phyloP scores from a whole-genome alignment of 2,329 filamentous ascomycete species.

The Scedosporium aurantiacum region DNA sequence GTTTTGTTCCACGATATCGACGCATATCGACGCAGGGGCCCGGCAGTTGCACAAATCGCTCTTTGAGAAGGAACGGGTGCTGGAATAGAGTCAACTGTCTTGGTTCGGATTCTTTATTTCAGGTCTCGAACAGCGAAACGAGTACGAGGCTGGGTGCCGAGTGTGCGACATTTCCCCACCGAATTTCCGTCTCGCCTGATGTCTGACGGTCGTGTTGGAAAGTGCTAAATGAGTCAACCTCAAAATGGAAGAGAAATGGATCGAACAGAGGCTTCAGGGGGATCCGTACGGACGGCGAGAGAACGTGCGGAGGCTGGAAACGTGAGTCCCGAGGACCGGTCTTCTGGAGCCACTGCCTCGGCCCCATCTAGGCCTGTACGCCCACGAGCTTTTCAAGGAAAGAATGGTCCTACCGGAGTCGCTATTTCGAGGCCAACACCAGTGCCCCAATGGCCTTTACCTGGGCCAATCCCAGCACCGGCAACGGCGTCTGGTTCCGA shows the following conservation, averaged over 20 bases:
- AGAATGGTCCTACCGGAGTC: slow-evolving; percentile 23
- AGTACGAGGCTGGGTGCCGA: not conserved
- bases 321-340: slow-evolving; percentile 19
- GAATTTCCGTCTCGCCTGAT: not conserved
- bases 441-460: slow-evolving; percentile 41
- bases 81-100: not conserved
- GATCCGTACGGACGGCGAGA: slow-evolving; percentile 43
- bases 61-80: not conserved
- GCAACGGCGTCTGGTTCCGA: slow-evolving; percentile 21
- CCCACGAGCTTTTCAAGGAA: slow-evolving; percentile 22
- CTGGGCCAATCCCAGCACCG: slow-evolving; percentile 26
- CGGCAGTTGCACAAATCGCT: not conserved
- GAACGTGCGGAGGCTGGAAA: slow-evolving; percentile 37
- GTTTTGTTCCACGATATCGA: not conserved
- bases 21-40: not conserved
- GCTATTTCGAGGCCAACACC: slow-evolving; percentile 43
- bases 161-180: not conserved
- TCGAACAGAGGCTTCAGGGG: slow-evolving; percentile 27
- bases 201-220: slow-evolving; percentile 1
- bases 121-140: not conserved
- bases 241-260: slow-evolving; percentile 46
- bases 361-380: slow-evolving; percentile 20
- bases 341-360: slow-evolving; percentile 12
- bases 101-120: not conserved
- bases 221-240: slow-evolving; percentile 40